phyloP scores from a whole-genome alignment of 257 asterid genomes.

The Fraxinus quadrangulata region DNA sequence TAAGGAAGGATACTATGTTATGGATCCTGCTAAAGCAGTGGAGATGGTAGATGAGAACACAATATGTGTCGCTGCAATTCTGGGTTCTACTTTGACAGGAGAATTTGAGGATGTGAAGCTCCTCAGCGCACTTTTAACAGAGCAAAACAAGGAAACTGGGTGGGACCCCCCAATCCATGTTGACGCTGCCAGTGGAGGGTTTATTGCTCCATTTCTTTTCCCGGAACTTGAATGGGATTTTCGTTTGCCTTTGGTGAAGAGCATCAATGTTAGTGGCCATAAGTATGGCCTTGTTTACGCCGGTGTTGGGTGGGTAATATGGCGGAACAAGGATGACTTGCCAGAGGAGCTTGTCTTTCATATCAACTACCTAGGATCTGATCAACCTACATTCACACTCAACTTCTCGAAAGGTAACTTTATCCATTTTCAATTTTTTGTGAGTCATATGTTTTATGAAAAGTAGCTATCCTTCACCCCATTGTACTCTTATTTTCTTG shows the following conservation, averaged over 20 bases:
- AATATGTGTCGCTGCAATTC: constrained; percentile 70
- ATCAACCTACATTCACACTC: constrained; percentile 81
- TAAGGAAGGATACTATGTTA: constrained; percentile 64
- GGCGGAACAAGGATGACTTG: constrained; percentile 68
- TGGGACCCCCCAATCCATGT: constrained; percentile 83
- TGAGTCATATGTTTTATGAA: too few species aligned
- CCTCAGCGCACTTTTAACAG: constrained; percentile 51
- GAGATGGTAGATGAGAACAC: constrained; percentile 80
- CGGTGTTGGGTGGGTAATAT: constrained; percentile 77
- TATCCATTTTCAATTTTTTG: too few species aligned
- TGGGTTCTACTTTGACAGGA: constrained; percentile 73
- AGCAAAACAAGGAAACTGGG: constrained; percentile 66
- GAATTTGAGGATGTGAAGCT: constrained; percentile 82
- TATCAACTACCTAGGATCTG: constrained; percentile 73
- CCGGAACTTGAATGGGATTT: constrained; percentile 85
- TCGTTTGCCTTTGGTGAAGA: constrained; percentile 68
- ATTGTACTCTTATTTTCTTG: neutral
- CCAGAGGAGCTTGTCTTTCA: constrained; percentile 74
- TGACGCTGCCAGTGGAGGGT: constrained; percentile 90
- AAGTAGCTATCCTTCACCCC: neutral
- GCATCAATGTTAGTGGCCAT: constrained; percentile 82
- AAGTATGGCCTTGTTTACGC: constrained; percentile 81
- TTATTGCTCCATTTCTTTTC: constrained; percentile 67
- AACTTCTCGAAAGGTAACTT: constrained; percentile 72
- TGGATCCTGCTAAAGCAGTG: constrained; percentile 68